Percentiles rank a stretch among this genome's conserved stretches.
Evolutionary conservation across 768 basidiomycete species (phyloP).

Genomic region (Leccinellum albellum): DNA sequence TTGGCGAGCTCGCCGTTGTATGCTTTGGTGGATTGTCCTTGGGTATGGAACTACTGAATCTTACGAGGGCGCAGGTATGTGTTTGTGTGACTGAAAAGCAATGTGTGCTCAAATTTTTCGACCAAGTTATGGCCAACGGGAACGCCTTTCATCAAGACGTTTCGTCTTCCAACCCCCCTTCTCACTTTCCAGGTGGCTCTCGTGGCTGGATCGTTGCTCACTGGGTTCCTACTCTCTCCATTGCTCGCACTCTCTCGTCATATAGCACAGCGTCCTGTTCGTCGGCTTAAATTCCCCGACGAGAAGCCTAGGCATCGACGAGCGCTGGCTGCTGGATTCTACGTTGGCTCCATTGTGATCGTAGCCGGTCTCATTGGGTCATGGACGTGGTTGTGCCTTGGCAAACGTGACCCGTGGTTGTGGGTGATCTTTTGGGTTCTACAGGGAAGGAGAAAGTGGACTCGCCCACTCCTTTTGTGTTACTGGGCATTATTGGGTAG

Average conservation of each 20-base stretch:
- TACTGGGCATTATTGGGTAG: constrained; percentile 84
- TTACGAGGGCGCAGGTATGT: constrained; percentile 79
- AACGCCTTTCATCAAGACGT: constrained; percentile 85
- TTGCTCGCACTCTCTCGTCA: constrained; percentile 88
- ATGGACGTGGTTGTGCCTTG: constrained; percentile 90
- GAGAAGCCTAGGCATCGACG: constrained; percentile 81
- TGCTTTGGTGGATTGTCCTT: constrained; percentile 85
- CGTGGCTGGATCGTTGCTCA: constrained; percentile 85
- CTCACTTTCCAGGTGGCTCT: constrained; percentile 90
- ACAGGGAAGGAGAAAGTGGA: constrained; percentile 75
- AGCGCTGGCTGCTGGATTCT: constrained; percentile 82
- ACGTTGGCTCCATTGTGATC: constrained; percentile 69
- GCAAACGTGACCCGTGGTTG: constrained; percentile 79
- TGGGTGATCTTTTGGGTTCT: constrained; percentile 79
- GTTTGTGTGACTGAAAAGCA: background rate
- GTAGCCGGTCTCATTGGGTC: constrained; percentile 81
- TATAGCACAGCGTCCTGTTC: constrained; percentile 82
- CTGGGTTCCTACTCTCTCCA: constrained; percentile 94
- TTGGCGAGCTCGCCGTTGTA: constrained; percentile 89
- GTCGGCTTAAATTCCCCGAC: constrained; percentile 74
- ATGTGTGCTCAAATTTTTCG: constrained; percentile 1
- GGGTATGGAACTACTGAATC: constrained; percentile 79
- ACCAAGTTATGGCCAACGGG: constrained; percentile 73
- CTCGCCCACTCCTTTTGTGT: constrained; percentile 65
- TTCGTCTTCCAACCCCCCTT: constrained; percentile 87